phyloP scores from a whole-genome alignment of 139 green algal genomes.

The Tetraselmis striata region DNA sequence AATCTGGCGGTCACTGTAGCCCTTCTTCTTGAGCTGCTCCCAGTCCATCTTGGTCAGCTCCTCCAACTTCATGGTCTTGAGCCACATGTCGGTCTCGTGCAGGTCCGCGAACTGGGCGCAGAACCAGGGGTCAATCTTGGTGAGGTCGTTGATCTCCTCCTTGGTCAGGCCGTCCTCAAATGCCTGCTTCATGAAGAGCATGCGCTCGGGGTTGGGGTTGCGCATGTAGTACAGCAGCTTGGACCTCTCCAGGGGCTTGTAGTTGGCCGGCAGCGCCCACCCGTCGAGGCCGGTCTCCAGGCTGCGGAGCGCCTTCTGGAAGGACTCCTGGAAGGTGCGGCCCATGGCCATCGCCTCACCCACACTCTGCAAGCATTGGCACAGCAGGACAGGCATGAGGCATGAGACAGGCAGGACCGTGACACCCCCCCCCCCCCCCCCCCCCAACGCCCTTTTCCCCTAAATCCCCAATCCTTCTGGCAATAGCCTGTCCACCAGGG shows the following conservation, averaged over 20 bases:
- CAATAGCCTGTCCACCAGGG: too few relatives aligned
- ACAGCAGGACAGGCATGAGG: background rate
- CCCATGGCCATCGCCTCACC: constrained; percentile 98
- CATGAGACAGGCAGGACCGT: too few relatives aligned
- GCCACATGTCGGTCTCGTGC: constrained; percentile 67
- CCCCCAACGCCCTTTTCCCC: too few relatives aligned
- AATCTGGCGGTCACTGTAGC: constrained; percentile 92
- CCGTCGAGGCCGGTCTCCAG: constrained; percentile 89
- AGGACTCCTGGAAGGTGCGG: constrained; percentile 92
- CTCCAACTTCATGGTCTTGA: constrained; percentile 57
- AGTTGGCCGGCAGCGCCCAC: constrained; percentile 71
- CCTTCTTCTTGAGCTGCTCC: constrained; percentile 70
- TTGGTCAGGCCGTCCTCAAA: constrained; percentile 80
- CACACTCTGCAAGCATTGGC: constrained; percentile 70
- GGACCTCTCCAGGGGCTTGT: constrained; percentile 63
- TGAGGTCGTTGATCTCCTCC: constrained; percentile 79
- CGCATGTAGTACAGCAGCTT: constrained; percentile 82
- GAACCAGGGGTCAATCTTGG: constrained; percentile 97
- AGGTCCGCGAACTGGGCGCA: constrained; percentile 74
- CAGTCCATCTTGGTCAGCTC: constrained; percentile 72
- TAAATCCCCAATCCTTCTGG: too few relatives aligned
- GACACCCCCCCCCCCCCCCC: too few relatives aligned
- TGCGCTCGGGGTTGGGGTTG: constrained; percentile 84
- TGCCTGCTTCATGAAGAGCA: constrained; percentile 69
- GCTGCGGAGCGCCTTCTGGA: constrained; percentile 94